Evolutionary conservation across 768 basidiomycete genomes (phyloP), one percentile per base, ranked within the genome.

Genomic region (Rhizopogon rudus): DNA sequence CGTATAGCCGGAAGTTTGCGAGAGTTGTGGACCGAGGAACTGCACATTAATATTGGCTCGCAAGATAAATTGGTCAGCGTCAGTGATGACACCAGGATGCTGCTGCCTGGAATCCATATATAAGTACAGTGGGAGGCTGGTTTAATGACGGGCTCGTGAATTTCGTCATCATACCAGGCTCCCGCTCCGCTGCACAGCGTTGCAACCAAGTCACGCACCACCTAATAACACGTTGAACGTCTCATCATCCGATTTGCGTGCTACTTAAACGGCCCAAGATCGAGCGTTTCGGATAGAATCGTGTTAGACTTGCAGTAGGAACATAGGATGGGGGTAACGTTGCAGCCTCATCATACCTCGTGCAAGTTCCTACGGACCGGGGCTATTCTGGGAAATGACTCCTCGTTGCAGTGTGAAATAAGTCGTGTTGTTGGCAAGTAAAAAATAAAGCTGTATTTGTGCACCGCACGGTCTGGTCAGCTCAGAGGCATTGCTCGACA

Each of bases 401-500:
- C 48, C 48, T 49, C 48, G 48, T 49, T 49, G 48, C 33, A 49
- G 33, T 48, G 46, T 13, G 17, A 48, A 48, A 20, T 48, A 13
- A 31, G 29, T 17, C 10, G 25, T 28, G 44, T 28, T 28, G 6
- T 46, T 20, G 46, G 17, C 13, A 33, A 13, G 25, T 25, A 5
- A 48, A 22, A 35, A 33, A 48, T 7, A 9, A 33, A 7, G 31
- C 31, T 17, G 13, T 35, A 35, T 48, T 35, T 25, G 33, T 37
- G 14, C 14, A 16, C 35, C 6, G 20, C 8, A 49, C 22, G 9
- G 14, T 49, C 17, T 9, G 17, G 22, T 48, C 31, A 48, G 31
- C 46, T 48, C 31, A 17, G 31, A 20, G 17, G 35, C 33, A 22
- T 49, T 5, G 33, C 13, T 20, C 3, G 45, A 48, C 45, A 13